A percentile compares a stretch with the other conserved stretches of the same genome.
phyloP scores from a whole-genome alignment of 371 early-diverging fungal species.

The Saksenaea oblongispora region DNA sequence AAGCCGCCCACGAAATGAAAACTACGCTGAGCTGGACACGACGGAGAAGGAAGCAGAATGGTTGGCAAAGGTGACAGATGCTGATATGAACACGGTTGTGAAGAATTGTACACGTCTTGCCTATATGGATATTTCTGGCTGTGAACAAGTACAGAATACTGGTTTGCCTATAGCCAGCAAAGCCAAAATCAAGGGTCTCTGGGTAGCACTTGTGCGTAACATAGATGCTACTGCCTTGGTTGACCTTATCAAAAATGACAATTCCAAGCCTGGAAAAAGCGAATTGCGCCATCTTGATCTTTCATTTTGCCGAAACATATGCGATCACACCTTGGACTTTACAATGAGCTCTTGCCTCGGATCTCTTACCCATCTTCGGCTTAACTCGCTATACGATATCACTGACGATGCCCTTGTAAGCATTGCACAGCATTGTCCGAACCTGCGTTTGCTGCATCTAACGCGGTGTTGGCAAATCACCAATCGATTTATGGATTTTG shows the following conservation, averaged over 20 bases:
- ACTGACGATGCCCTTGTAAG: conserved; percentile 21
- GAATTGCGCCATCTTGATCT: conserved; percentile 25
- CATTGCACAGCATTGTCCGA: conserved; percentile 29
- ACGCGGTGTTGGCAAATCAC: conserved; percentile 44
- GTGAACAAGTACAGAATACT: conserved; percentile 26
- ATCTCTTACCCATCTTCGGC: conserved; percentile 29
- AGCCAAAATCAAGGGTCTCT: neutral
- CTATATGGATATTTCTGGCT: conserved; percentile 35
- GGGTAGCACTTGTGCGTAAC: conserved; percentile 12
- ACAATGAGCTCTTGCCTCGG: conserved; percentile 19
- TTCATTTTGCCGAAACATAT: conserved; percentile 19
- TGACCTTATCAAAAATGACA: neutral
- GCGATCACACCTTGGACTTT: conserved; percentile 4
- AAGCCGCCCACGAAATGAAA: conserved; percentile 15
- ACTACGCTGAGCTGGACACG: conserved; percentile 37
- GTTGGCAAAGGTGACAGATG: conserved; percentile 24
- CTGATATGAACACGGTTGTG: conserved; percentile 19
- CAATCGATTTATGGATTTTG: conserved; percentile 15
- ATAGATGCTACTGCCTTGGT: conserved; percentile 1
- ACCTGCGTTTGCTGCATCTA: conserved; percentile 32
- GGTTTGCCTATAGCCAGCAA: neutral
- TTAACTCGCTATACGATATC: conserved; percentile 36
- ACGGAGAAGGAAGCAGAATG: conserved; percentile 44
- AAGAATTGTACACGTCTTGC: conserved; percentile 19
- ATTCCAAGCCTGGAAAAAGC: neutral